These are phyloP conservation scores for Verticillium longisporum DNA, from an alignment of 2,329 filamentous ascomycete species.

Conservation along the genomic window DNA sequence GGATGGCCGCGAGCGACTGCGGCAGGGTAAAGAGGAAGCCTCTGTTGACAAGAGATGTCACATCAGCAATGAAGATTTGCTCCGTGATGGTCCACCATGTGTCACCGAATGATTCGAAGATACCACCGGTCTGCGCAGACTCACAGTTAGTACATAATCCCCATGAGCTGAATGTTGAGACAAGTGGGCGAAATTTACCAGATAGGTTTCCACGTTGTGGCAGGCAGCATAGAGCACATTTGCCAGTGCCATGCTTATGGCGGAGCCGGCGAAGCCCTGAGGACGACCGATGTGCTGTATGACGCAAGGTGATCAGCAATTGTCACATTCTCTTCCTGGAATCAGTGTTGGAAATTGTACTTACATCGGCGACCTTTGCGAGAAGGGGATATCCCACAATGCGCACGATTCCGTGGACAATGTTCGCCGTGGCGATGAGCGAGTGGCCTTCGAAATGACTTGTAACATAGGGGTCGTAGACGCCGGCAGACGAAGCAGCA, in stretches of 20 bases:
- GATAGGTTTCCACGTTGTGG: conserved; percentile 49
- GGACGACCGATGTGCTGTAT: conserved; percentile 41
- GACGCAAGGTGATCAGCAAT: conserved; percentile 18
- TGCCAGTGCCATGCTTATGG: conserved; percentile 38
- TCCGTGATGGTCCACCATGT: conserved; percentile 24
- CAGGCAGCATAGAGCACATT: conserved; percentile 59
- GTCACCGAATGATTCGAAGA: conserved; percentile 52
- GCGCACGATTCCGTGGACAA: conserved; percentile 38
- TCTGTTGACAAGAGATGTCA: conserved; percentile 33
- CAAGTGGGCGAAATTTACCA: conserved; percentile 50
- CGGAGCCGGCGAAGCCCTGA: conserved; percentile 34
- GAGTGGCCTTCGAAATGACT: conserved; percentile 40
- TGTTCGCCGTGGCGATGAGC: conserved; percentile 38
- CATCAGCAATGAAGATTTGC: conserved; percentile 35
- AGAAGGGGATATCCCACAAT: conserved; percentile 52
- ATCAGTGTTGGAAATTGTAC: not conserved
- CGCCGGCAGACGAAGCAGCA: conserved; percentile 21
- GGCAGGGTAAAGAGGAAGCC: conserved; percentile 35
- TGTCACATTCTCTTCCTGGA: conserved; percentile 25
- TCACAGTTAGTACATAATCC: conserved; percentile 25
- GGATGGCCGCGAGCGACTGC: conserved; percentile 33
- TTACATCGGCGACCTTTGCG: conserved; percentile 48
- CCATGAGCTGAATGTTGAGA: conserved; percentile 44
- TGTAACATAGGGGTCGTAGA: conserved; percentile 24
- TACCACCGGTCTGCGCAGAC: conserved; percentile 36